Conservation (phyloP, 2,329 filamentous ascomycete species). For the Davidsoniella neocaledoniae region DNA sequence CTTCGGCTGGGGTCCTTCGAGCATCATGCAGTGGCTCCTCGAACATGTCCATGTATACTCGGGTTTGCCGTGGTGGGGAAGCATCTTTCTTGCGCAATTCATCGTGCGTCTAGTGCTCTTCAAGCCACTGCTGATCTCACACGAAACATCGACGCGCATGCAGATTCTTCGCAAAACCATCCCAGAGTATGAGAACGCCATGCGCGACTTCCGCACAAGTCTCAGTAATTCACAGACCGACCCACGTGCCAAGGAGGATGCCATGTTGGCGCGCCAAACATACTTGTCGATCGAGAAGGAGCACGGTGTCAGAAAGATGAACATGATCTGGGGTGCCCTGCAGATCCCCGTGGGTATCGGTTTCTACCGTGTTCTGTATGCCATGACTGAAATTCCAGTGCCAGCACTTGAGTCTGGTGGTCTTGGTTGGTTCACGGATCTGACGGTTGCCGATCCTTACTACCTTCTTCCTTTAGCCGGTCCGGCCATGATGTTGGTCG, state of each 20-base stretch:
- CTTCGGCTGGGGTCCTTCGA: slow-evolving; percentile 67
- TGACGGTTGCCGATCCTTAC: slow-evolving; percentile 61
- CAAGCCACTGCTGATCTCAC: slow-evolving; percentile 44
- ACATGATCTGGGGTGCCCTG: slow-evolving; percentile 23
- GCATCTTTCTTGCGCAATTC: slow-evolving; percentile 50
- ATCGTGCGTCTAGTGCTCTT: slow-evolving; percentile 48
- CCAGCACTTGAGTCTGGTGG: slow-evolving; percentile 59
- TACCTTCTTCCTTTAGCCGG: slow-evolving; percentile 54
- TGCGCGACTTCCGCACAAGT: slow-evolving; percentile 30
- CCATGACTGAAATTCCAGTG: slow-evolving; percentile 63
- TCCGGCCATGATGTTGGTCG: slow-evolving; percentile 36
- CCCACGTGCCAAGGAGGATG: slow-evolving; percentile 11
- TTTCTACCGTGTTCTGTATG: slow-evolving; percentile 59
- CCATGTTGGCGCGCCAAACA: slow-evolving; percentile 18
- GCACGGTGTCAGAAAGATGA: slow-evolving; percentile 20
- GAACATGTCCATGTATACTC: slow-evolving; percentile 68
- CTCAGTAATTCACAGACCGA: slow-evolving; percentile 24
- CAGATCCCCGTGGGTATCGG: slow-evolving; percentile 58
- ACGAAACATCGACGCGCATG: slow-evolving; percentile 46
- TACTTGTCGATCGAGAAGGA: slow-evolving; percentile 16
- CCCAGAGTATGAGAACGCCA: slow-evolving; percentile 32
- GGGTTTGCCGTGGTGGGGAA: slow-evolving; percentile 68
- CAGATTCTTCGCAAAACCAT: slow-evolving; percentile 34
- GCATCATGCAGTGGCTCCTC: slow-evolving; percentile 54
- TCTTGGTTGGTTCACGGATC: slow-evolving; percentile 60